Evolutionary conservation across 148 eudicot genomes (phyloP).

Genomic region (Chenopodium quinoa): DNA sequence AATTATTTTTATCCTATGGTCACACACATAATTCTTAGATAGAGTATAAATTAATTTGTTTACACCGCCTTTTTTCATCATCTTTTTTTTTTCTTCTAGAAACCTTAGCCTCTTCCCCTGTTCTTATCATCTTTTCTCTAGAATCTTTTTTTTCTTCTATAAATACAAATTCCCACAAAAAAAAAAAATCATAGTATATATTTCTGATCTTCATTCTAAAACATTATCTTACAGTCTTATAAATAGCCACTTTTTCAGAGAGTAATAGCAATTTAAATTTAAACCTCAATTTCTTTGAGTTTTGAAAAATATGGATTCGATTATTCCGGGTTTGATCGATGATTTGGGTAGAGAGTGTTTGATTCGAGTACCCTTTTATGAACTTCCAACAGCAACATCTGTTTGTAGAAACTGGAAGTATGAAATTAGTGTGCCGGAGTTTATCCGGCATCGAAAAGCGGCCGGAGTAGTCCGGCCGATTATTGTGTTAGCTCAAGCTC

Average conservation of each 20-base stretch:
- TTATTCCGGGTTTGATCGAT: constrained; percentile 61
- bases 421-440: constrained; percentile 42
- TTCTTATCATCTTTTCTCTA: neutral
- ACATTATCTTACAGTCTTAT: neutral
- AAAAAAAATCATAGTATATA: neutral
- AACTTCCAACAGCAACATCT: constrained; percentile 41
- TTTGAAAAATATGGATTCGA: constrained; percentile 42
- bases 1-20: neutral
- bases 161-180: no score
- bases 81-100: neutral
- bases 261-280: no score
- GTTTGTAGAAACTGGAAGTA: constrained; percentile 54
- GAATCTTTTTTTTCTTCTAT: neutral
- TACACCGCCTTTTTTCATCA: neutral
- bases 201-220: neutral
- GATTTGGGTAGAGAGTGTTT: constrained; percentile 68
- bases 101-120: constrained; percentile 5
- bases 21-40: constrained; percentile 6
- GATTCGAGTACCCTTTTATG: constrained; percentile 43
- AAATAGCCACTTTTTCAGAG: no score
- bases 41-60: neutral
- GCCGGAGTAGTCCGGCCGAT: constrained; percentile 47
- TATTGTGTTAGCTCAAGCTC: constrained; percentile 56
- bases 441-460: constrained; percentile 35
- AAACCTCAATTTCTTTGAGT: no score